A percentile compares a stretch with the other conserved stretches of the same genome.
Conservation (phyloP, 2,329 filamentous ascomycete genomes). For the Apiospora sp. region DNA sequence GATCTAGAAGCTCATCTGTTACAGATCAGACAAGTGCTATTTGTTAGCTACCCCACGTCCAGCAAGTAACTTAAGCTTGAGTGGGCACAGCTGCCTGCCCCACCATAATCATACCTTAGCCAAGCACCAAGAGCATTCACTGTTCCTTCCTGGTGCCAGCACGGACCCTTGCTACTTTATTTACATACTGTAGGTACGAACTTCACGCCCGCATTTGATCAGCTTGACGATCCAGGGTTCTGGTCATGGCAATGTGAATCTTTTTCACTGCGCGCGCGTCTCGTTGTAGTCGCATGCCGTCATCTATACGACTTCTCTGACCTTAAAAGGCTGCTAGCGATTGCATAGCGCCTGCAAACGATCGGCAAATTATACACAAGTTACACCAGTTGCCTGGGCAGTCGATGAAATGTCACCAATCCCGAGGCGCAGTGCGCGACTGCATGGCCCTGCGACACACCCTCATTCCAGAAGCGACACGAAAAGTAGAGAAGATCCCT, state of each 20-base stretch:
- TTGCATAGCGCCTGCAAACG: not conserved
- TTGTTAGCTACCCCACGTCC: slow-evolving; percentile 14
- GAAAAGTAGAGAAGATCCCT: not conserved
- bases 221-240: not conserved
- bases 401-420: not conserved
- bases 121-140: no score
- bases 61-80: not conserved
- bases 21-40: not conserved
- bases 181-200: not conserved
- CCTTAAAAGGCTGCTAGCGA: not conserved
- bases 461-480: not conserved
- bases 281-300: not conserved
- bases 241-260: not conserved
- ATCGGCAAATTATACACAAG: not conserved
- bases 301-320: not conserved
- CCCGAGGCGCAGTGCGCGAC: slow-evolving; percentile 10
- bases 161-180: not conserved
- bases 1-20: not conserved
- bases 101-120: not conserved
- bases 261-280: not conserved
- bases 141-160: not conserved
- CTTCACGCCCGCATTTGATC: not conserved
- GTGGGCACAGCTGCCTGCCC: not conserved
- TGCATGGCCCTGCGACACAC: not conserved
- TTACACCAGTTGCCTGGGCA: not conserved